Evolutionary conservation across 1,139 yeast species (phyloP), one percentile per base, ranked within the genome.

Genomic region (Geotrichum cucujoidarum): DNA sequence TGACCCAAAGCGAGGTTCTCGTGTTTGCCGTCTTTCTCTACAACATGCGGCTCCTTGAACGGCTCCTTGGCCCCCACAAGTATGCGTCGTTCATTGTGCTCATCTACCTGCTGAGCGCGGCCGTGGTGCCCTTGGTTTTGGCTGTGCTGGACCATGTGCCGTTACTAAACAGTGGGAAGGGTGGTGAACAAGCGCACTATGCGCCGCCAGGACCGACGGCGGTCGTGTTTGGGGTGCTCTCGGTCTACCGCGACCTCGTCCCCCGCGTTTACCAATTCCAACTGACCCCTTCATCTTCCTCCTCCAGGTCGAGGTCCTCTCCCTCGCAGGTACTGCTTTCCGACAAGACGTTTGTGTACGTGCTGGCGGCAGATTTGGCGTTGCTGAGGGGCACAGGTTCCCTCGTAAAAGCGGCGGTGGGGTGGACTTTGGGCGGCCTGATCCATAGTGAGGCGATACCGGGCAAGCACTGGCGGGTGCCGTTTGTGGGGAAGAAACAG

Each of bases 1-100:
- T 76, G 40, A 83, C 81, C 58, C 89, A 83, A 62, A 77, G 86
- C 1, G 88, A 83, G 59, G 81, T 77, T 45, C 60, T 83, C 17
- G 55, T 83, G 18, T 69, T 74, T 1, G 64, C 74, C 4, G 60
- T 81, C 13, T 60, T 83, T 31, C 66, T 82, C 59, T 82, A 82
- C 59, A 75, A 80, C 45, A 72, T 75, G 59, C 78, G 87, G 54
- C 75, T 73, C 32, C 64, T 85, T 47, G 95, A 85, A 62, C 65
- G 94, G 47, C 66, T 80, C 53, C 76, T 74, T 54, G 90, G 92
- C 0, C 72, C 84, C 4, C 69, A 77, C 44, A 80, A 77, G 59
- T 81, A 77, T 59, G 60, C 77, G 5, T 72, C 78, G 52, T 50
- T 41, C 30, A 40, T 53, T 17, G 34, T 43, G 18, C 42, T 49